Evolutionary conservation across 2,329 filamentous ascomycete genomes (phyloP), one percentile per base, ranked within the genome.

Genomic region (Alternaria longipes): DNA sequence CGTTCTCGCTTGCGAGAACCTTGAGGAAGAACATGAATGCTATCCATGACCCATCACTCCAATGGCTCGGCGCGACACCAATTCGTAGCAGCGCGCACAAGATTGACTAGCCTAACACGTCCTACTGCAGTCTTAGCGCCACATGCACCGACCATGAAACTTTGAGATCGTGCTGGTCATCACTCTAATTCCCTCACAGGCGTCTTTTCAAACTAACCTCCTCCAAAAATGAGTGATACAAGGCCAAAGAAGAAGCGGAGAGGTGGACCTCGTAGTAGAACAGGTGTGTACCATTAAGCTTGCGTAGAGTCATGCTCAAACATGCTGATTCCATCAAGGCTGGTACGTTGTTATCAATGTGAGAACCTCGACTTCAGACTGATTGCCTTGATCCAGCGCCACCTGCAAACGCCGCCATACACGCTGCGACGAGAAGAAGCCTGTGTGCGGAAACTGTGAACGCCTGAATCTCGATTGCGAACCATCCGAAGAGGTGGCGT

Each of bases 361-460:
- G 16, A 28, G 11, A 22, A 26, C 9, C 20, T 38, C 14, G 32
- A 22, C 38, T 26, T 38, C 22, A 7, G 32, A 8, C 8, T 46
- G 14, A 59, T 28, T 34, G 32, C 12, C 5, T 36, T 45, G 3
- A 11, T 44, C n/a, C 42, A 78, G 75, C 54, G 54, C 72, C 28
- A 77, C 75, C 4, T 77, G 74, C 50, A 78, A 77, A 60, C 63
- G 70, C 3, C 66, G 75, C n/a, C 74, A 78, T 52, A 72, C 69
- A 18, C 69, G 75, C 22, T 78, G 75, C 52, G 75, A 78, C 24
- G 76, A 78, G 52, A 71, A 65, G 47, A 76, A 69, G 28, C 76
- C 75, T 12, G 59, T 71, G 12, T 78, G 76, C 53, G 67, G 74
- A n/a, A 77, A 71, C 28, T 77, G 74, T 46, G 69, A 68, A 24